Conservation (phyloP, 495 filamentous ascomycete genomes). For the Aspergillus homomorphus region DNA sequence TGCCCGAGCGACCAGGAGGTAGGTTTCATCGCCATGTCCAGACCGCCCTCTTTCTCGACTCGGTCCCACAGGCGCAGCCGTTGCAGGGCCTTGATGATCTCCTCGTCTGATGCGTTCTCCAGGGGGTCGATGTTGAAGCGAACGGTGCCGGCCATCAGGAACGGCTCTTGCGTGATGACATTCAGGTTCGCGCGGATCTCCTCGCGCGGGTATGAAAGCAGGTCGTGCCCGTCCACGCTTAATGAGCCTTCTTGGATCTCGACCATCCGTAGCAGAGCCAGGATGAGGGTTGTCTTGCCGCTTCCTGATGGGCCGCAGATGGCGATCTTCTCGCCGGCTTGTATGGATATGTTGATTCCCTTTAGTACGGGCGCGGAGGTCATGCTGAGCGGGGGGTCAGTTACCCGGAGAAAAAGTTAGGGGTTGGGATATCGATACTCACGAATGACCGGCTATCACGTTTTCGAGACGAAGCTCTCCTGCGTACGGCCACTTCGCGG, state of each 20-base stretch:
- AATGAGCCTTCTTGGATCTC: conserved; percentile 10
- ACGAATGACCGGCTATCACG: conserved; percentile 21
- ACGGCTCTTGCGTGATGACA: conserved; percentile 38
- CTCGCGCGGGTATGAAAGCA: conserved; percentile 11
- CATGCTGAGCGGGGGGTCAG: background rate
- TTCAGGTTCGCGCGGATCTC: conserved; percentile 20
- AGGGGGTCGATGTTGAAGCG: conserved; percentile 32
- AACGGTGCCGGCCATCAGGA: conserved; percentile 30
- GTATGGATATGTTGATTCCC: conserved; percentile 26
- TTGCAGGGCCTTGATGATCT: background rate
- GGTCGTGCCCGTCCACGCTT: conserved; percentile 20
- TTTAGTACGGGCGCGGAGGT: conserved; percentile 4
- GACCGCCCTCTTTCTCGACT: conserved; percentile 6
- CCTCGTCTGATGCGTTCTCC: background rate
- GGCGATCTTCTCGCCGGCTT: conserved; percentile 32
- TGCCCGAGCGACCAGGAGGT: conserved; percentile 39
- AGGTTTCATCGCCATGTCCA: conserved; percentile 11
- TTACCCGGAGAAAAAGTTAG: background rate
- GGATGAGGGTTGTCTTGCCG: conserved; percentile 27
- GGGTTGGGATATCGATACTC: background rate
- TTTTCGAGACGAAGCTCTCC: conserved; percentile 27
- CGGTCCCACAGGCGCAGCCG: background rate
- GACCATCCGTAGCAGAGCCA: conserved; percentile 11
- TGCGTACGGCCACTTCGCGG: conserved; percentile 25
- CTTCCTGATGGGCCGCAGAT: conserved; percentile 40